Percentiles rank a stretch among this genome's conserved stretches.
phyloP scores from a whole-genome alignment of 169 alveolate species.

The Eimeria falciformis region DNA sequence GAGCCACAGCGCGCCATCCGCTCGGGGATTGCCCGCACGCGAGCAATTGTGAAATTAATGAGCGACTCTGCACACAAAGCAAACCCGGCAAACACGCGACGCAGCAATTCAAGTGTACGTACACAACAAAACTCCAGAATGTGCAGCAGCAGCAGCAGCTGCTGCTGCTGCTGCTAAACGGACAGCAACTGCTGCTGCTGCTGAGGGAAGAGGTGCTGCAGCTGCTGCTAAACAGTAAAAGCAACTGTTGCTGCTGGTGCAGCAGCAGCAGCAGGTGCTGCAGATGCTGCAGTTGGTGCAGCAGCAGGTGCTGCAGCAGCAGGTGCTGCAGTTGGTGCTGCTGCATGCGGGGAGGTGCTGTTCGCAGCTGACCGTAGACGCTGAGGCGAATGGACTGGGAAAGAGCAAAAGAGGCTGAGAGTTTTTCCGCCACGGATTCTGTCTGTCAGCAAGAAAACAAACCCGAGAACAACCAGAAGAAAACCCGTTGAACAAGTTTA shows the following conservation, averaged over 20 bases:
- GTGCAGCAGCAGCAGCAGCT: neutral
- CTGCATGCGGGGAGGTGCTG: neutral
- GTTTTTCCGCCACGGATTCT: neutral
- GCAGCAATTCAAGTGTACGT: too few relatives aligned
- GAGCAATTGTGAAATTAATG: conserved; percentile 48
- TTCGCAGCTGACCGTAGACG: conserved; percentile 26
- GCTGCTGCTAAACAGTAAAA: neutral
- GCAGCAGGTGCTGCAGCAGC: neutral
- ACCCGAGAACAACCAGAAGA: neutral
- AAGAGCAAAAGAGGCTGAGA: conserved; percentile 44
- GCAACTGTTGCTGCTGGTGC: neutral
- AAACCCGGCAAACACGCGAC: too few relatives aligned
- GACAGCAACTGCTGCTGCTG: neutral
- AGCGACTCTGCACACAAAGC: conserved; percentile 29
- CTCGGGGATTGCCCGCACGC: conserved; percentile 54
- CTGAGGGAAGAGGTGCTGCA: too few relatives aligned
- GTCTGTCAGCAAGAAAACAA: conserved; percentile 1
- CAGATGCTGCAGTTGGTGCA: neutral
- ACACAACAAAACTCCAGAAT: too few relatives aligned
- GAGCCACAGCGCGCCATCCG: conserved; percentile 57
- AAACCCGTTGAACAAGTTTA: neutral
- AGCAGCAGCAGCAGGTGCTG: too few relatives aligned
- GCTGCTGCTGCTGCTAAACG: neutral
- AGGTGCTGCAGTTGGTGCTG: neutral
- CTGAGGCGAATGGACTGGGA: conserved; percentile 52